These are phyloP conservation scores for Trametes pubescens DNA, from an alignment of 1,284 basidiomycete species.

Conservation along the genomic window DNA sequence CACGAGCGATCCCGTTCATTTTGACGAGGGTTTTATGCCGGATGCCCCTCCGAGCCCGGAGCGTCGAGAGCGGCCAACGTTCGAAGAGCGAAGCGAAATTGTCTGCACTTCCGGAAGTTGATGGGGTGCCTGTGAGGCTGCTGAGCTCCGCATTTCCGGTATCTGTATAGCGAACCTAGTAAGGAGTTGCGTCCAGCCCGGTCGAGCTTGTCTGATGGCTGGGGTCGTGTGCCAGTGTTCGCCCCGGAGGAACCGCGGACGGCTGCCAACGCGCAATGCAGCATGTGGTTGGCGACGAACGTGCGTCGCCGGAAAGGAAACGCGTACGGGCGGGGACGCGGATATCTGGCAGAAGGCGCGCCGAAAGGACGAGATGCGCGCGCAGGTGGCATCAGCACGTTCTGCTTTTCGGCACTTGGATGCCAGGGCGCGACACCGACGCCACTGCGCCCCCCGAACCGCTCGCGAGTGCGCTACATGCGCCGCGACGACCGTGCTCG, in stretches of 20 bases:
- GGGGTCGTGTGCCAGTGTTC: conserved; percentile 11
- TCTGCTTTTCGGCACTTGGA: not conserved
- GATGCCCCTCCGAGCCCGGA: not conserved
- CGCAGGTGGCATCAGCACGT: conserved; percentile 2
- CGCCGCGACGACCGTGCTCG: not conserved
- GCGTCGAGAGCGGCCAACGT: conserved; percentile 7
- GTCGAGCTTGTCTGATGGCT: conserved; percentile 12
- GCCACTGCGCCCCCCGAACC: not conserved
- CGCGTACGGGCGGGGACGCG: not conserved
- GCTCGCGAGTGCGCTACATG: not conserved
- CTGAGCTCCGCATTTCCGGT: not conserved
- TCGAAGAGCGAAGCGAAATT: conserved; percentile 3
- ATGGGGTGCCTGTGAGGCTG: conserved; percentile 3
- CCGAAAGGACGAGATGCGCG: not conserved
- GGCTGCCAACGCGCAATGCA: not conserved
- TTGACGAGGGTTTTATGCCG: not conserved
- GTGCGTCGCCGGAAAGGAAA: conserved; percentile 1
- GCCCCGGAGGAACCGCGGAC: not conserved
- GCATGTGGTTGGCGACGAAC: conserved; percentile 17
- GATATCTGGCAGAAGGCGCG: not conserved
- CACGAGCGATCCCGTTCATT: not conserved
- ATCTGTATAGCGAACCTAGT: not conserved
- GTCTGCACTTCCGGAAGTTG: conserved; percentile 1
- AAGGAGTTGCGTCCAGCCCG: not conserved
- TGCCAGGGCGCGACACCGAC: not conserved